Conservation (phyloP, 2,329 filamentous ascomycete genomes). For the Didymosphaeria variabile region DNA sequence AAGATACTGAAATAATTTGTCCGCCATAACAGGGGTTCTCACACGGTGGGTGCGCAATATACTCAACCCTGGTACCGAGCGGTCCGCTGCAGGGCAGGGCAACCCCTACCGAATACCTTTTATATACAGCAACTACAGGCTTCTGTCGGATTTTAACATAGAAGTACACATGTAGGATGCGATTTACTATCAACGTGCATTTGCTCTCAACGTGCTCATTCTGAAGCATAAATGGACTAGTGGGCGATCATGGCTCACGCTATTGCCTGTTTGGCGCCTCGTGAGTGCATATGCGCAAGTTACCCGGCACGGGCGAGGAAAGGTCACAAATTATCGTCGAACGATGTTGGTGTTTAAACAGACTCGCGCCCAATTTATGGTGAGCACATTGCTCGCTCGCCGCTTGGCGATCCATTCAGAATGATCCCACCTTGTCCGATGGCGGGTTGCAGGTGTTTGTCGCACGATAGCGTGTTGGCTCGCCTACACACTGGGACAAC, state of each 20-base stretch:
- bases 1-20: no score
- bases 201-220: slow-evolving; percentile 4
- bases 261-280: not conserved
- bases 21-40: not conserved
- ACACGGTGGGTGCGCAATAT: not conserved
- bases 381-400: not conserved
- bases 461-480: not conserved
- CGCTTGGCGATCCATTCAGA: not conserved
- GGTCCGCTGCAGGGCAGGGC: slow-evolving; percentile 2
- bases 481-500: not conserved
- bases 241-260: slow-evolving; percentile 8
- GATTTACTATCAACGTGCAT: not conserved
- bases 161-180: not conserved
- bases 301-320: slow-evolving; percentile 1
- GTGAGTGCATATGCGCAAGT: slow-evolving; percentile 17
- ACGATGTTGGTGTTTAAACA: not conserved
- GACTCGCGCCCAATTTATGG: not conserved
- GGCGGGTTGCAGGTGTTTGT: not conserved
- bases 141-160: not conserved
- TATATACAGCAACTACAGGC: not conserved
- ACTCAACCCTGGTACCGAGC: not conserved
- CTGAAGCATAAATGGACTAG: not conserved
- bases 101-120: no score
- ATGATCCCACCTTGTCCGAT: not conserved
- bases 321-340: not conserved